Evolutionary conservation across 1,284 basidiomycete species (phyloP).

Genomic region (Ceratobasidium sp.): DNA sequence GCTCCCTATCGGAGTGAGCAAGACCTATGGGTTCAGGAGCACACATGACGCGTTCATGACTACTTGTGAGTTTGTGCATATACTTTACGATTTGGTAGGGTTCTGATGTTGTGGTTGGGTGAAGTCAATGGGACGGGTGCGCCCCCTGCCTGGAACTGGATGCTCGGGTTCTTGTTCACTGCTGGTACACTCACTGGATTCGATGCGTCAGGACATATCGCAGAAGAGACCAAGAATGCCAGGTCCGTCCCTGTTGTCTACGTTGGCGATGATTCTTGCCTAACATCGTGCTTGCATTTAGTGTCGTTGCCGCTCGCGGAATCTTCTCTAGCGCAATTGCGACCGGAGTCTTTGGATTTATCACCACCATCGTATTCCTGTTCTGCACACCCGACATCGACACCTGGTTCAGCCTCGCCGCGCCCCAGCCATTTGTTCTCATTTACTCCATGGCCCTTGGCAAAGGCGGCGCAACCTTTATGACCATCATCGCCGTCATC

Average conservation of each 20-base stretch:
- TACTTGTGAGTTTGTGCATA: conserved; percentile 66
- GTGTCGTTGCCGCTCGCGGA: conserved; percentile 79
- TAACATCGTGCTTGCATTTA: conserved; percentile 49
- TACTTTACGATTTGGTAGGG: not conserved
- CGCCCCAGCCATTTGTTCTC: conserved; percentile 88
- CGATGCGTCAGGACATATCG: conserved; percentile 88
- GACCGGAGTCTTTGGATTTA: conserved; percentile 78
- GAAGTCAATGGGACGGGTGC: conserved; percentile 88
- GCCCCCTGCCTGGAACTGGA: conserved; percentile 86
- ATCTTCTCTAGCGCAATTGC: conserved; percentile 78
- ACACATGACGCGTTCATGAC: conserved; percentile 82
- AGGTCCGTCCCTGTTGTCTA: conserved; percentile 57
- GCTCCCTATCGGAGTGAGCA: conserved; percentile 86
- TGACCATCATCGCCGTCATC: conserved; percentile 81
- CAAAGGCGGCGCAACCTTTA: conserved; percentile 77
- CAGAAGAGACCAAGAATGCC: conserved; percentile 89
- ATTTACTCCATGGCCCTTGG: conserved; percentile 84
- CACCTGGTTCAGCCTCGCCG: conserved; percentile 73
- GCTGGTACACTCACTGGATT: conserved; percentile 87
- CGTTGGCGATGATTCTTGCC: not conserved
- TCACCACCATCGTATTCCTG: conserved; percentile 80
- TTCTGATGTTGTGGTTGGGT: not conserved
- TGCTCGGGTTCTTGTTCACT: conserved; percentile 83
- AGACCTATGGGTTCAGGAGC: conserved; percentile 84
- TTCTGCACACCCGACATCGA: conserved; percentile 86